These are phyloP conservation scores for Akanthomyces dipterigenus DNA, from an alignment of 2,329 filamentous ascomycete species.

Conservation along the genomic window DNA sequence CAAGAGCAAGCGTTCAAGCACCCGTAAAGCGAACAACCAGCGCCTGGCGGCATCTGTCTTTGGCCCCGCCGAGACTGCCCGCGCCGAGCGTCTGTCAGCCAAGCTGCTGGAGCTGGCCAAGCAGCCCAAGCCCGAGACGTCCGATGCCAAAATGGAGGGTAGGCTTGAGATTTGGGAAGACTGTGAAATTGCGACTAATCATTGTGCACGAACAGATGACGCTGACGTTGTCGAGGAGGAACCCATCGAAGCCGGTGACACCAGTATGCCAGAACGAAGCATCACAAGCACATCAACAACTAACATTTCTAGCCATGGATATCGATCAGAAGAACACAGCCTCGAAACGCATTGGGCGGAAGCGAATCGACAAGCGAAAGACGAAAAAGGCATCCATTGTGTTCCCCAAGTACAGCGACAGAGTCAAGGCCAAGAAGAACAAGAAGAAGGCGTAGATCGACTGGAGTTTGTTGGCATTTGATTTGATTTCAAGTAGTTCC, in stretches of 20 bases:
- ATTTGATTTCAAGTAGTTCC: not conserved
- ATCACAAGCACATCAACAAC: not conserved
- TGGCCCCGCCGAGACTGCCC: slow-evolving; percentile 70
- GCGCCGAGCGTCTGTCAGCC: slow-evolving; percentile 75
- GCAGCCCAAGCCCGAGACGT: slow-evolving; percentile 61
- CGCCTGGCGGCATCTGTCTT: slow-evolving; percentile 77
- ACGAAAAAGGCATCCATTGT: slow-evolving; percentile 51
- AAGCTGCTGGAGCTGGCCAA: slow-evolving; percentile 77
- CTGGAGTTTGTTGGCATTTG: not conserved
- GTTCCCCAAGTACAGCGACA: slow-evolving; percentile 52
- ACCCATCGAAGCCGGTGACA: slow-evolving; percentile 22
- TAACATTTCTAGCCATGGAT: slow-evolving; percentile 43
- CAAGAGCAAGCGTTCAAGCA: slow-evolving; percentile 74
- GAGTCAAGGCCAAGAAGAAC: slow-evolving; percentile 40
- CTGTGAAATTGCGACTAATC: not conserved
- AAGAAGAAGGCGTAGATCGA: slow-evolving; percentile 6
- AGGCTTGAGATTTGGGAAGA: not conserved
- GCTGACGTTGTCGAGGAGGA: slow-evolving; percentile 22
- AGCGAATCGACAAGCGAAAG: slow-evolving; percentile 51
- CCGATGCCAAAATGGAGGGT: slow-evolving; percentile 43
- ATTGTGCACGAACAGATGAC: slow-evolving; percentile 17
- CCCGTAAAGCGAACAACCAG: slow-evolving; percentile 75
- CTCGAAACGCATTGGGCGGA: slow-evolving; percentile 36
- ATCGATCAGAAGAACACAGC: slow-evolving; percentile 41
- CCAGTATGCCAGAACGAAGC: slow-evolving; percentile 1